These are phyloP conservation scores for Protomyces inundatus DNA, from an alignment of 1,139 yeast genomes.

Conservation along the genomic window DNA sequence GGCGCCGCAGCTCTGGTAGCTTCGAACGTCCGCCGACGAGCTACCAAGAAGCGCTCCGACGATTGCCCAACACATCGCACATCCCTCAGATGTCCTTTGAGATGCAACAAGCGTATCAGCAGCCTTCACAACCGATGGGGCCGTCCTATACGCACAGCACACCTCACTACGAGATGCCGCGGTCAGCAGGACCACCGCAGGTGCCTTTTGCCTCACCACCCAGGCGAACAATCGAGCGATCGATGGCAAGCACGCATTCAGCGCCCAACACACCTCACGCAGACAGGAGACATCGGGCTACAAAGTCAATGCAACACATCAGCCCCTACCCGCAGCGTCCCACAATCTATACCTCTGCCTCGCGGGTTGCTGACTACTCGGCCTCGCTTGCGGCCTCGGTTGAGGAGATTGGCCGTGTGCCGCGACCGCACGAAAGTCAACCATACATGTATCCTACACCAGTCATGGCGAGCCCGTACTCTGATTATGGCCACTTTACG, in stretches of 20 bases:
- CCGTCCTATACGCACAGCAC: not conserved
- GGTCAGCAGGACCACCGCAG: not conserved
- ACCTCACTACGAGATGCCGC: not conserved
- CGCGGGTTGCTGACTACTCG: not conserved
- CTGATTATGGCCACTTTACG: conserved; percentile 19
- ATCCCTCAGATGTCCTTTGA: not conserved
- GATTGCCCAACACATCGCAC: not conserved
- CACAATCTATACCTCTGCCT: not conserved
- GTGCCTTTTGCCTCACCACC: not conserved
- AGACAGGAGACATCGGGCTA: not conserved
- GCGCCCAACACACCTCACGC: not conserved
- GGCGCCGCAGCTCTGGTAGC: not conserved
- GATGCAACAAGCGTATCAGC: not conserved
- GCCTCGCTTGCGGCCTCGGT: not conserved
- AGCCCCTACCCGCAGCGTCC: not conserved
- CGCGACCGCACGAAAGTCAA: not conserved
- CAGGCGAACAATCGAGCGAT: not conserved
- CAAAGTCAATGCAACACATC: not conserved
- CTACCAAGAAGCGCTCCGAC: not conserved
- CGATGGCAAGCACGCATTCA: not conserved
- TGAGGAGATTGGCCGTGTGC: not conserved
- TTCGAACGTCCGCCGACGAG: not conserved
- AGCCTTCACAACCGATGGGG: not conserved
- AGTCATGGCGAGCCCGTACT: conserved; percentile 16
- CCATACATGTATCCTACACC: conserved; percentile 16